These are phyloP conservation scores for Russula earlei DNA, from an alignment of 768 basidiomycete genomes.

Conservation along the genomic window DNA sequence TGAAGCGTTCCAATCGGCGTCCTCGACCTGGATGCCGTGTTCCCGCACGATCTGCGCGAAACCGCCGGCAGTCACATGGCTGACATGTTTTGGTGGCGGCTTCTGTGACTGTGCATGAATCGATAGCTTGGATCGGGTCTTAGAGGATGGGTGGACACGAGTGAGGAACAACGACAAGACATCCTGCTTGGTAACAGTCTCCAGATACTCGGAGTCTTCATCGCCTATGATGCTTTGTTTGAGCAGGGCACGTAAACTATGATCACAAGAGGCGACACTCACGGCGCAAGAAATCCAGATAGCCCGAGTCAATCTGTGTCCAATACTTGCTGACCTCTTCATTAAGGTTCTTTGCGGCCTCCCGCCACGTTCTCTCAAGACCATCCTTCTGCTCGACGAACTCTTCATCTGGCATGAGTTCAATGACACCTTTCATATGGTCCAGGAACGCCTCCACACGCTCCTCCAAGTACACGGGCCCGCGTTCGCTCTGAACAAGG, in stretches of 20 bases:
- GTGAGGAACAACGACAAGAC: slow-evolving; percentile 60
- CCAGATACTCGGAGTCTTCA: slow-evolving; percentile 60
- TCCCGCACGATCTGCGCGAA: slow-evolving; percentile 47
- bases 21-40: slow-evolving; percentile 40
- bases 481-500: slow-evolving; percentile 81
- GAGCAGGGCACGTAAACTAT: not conserved
- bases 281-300: slow-evolving; percentile 83
- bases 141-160: slow-evolving; percentile 60
- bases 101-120: slow-evolving; percentile 72
- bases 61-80: slow-evolving; percentile 49
- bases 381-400: slow-evolving; percentile 73
- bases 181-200: slow-evolving; percentile 62
- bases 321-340: slow-evolving; percentile 72
- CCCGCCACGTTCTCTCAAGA: slow-evolving; percentile 72
- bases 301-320: slow-evolving; percentile 64
- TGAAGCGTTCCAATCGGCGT: slow-evolving; percentile 41
- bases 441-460: slow-evolving; percentile 85
- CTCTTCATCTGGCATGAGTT: slow-evolving; percentile 58
- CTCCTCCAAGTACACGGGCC: slow-evolving; percentile 69
- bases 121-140: slow-evolving; percentile 71
- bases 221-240: slow-evolving; percentile 37
- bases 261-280: slow-evolving; percentile 27
- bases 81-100: slow-evolving; percentile 50
- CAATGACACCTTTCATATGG: slow-evolving; percentile 56
- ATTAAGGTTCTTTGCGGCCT: slow-evolving; percentile 78